Conservation (phyloP, 2,329 filamentous ascomycete genomes). For the Colletotrichum camelliae region DNA sequence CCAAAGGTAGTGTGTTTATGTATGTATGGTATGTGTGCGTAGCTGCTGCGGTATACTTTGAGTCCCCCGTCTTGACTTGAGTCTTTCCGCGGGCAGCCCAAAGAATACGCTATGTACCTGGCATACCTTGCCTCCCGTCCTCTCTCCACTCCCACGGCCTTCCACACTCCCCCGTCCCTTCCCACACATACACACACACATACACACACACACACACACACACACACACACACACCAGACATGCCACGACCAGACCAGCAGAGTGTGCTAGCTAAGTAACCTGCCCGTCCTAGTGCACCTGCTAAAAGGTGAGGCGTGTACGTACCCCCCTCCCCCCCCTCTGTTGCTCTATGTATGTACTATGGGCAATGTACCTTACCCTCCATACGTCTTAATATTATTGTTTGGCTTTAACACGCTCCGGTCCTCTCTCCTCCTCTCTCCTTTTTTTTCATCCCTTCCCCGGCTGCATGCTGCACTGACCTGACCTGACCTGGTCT, state of each 20-base stretch:
- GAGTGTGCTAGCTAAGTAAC: neutral
- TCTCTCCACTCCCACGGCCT: neutral
- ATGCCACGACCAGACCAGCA: neutral
- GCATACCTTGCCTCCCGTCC: neutral
- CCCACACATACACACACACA: neutral
- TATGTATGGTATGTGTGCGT: neutral
- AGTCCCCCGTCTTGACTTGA: neutral
- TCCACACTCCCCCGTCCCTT: neutral
- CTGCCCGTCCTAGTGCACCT: neutral
- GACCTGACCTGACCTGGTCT: slow-evolving; percentile 15
- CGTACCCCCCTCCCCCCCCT: neutral
- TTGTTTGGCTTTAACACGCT: slow-evolving; percentile 23
- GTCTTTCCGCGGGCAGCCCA: neutral
- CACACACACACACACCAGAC: neutral
- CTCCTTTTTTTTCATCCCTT: slow-evolving; percentile 16
- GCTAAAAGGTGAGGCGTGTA: neutral
- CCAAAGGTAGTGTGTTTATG: neutral
- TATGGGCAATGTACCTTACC: slow-evolving; percentile 7
- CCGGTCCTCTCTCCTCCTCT: slow-evolving; percentile 1
- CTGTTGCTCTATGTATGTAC: neutral
- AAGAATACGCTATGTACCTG: neutral
- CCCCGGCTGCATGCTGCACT: slow-evolving; percentile 20
- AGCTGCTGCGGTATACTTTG: neutral
- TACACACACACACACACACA: neutral
- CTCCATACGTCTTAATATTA: slow-evolving; percentile 18